These are phyloP conservation scores for Pezicula carpinea DNA, from an alignment of 2,329 filamentous ascomycete genomes.

Conservation along the genomic window DNA sequence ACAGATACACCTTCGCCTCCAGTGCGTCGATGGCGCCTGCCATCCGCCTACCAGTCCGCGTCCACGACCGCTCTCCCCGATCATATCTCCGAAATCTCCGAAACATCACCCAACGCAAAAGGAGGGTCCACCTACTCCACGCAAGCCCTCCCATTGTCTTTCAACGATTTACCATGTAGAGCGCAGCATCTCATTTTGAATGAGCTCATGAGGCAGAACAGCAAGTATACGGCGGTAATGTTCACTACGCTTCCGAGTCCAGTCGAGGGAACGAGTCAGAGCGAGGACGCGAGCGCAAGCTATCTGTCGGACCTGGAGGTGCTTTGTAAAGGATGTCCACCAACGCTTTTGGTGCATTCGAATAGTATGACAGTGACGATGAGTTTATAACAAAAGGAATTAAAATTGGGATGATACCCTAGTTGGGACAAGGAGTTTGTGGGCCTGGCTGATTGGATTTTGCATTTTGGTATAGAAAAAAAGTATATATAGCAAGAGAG, in stretches of 20 bases:
- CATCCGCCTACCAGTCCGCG: slow-evolving; percentile 21
- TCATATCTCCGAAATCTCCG: slow-evolving; percentile 14
- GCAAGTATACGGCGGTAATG: slow-evolving; percentile 67
- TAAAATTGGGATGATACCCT: background rate
- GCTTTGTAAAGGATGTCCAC: slow-evolving; percentile 70
- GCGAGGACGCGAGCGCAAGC: slow-evolving; percentile 63
- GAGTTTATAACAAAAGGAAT: slow-evolving; percentile 44
- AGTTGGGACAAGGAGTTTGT: too few species aligned
- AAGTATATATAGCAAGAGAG: too few species aligned
- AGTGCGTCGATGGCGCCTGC: slow-evolving; percentile 14
- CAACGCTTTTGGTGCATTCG: slow-evolving; percentile 73
- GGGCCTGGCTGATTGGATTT: background rate
- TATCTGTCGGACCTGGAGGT: slow-evolving; percentile 78
- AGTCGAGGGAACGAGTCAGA: slow-evolving; percentile 67
- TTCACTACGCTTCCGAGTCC: slow-evolving; percentile 83
- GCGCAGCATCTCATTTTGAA: slow-evolving; percentile 86
- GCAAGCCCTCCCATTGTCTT: slow-evolving; percentile 65
- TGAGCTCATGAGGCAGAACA: slow-evolving; percentile 70
- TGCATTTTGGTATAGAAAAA: too few species aligned
- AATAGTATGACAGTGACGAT: slow-evolving; percentile 89
- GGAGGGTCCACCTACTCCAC: slow-evolving; percentile 47
- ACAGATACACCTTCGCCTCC: slow-evolving; percentile 39
- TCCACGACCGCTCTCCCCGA: slow-evolving; percentile 7
- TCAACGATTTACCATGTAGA: slow-evolving; percentile 80
- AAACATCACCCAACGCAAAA: slow-evolving; percentile 10